Percentiles rank a stretch among this genome's conserved stretches.
Conservation (phyloP, 1,284 basidiomycete species). For the Entoloma clypeatum region DNA sequence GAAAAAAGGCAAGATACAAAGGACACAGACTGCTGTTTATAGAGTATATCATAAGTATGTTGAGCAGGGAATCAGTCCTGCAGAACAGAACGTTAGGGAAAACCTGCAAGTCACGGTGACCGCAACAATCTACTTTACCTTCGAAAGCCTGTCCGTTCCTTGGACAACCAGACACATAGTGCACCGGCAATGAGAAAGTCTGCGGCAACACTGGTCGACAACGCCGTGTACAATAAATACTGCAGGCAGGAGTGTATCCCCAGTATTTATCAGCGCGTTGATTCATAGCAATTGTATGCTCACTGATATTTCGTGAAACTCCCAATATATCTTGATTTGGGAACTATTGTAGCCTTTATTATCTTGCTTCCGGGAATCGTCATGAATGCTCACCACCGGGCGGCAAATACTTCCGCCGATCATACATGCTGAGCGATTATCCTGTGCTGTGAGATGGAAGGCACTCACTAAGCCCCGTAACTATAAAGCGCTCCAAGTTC, state of each 20-base stretch:
- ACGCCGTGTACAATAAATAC: slow-evolving; percentile 20
- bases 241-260: not conserved
- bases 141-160: slow-evolving; percentile 21
- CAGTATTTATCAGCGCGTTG: no score
- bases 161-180: slow-evolving; percentile 16
- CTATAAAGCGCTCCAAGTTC: not conserved
- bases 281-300: not conserved
- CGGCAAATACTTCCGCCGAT: slow-evolving; percentile 9
- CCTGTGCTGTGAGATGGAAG: not conserved
- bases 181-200: slow-evolving; percentile 22
- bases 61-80: slow-evolving; percentile 29
- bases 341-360: slow-evolving; percentile 4
- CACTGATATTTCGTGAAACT: slow-evolving; percentile 15
- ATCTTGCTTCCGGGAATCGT: not conserved
- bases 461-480: slow-evolving; percentile 14
- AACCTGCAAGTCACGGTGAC: not conserved
- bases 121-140: slow-evolving; percentile 12
- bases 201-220: slow-evolving; percentile 20
- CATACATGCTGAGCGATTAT: not conserved
- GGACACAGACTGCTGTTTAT: slow-evolving; percentile 28
- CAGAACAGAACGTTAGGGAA: not conserved
- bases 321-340: slow-evolving; percentile 5
- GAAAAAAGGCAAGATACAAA: not conserved
- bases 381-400: slow-evolving; percentile 13
- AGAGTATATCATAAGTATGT: slow-evolving; percentile 29